phyloP scores from a whole-genome alignment of 371 early-diverging fungal species.

The Rhizopus stolonifer region DNA sequence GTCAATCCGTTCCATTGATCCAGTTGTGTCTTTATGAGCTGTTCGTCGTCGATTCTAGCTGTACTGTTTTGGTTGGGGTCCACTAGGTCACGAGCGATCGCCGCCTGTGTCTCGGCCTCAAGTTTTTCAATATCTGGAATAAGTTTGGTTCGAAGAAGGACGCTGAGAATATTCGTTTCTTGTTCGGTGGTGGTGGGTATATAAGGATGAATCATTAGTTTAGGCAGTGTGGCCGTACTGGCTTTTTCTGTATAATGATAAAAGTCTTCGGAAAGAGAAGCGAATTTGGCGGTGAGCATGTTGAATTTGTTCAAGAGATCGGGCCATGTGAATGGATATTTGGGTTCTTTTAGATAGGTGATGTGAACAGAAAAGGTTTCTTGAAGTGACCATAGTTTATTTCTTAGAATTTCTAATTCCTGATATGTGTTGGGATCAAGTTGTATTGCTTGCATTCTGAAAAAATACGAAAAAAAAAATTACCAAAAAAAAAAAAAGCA shows the following conservation, averaged over 20 bases:
- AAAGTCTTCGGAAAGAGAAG: constrained; percentile 51
- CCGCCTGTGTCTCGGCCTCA: constrained; percentile 54
- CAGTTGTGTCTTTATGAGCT: constrained; percentile 26
- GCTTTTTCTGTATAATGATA: constrained; percentile 43
- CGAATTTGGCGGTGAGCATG: constrained; percentile 63
- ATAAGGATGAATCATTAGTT: constrained; percentile 61
- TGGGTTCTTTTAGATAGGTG: constrained; percentile 45
- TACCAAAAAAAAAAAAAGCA: neutral
- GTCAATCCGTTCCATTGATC: constrained; percentile 37
- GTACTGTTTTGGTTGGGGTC: constrained; percentile 6
- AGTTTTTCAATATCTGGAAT: constrained; percentile 65
- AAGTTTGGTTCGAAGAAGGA: constrained; percentile 62
- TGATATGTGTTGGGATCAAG: constrained; percentile 60
- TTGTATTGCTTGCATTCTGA: constrained; percentile 15
- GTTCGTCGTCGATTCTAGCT: constrained; percentile 31
- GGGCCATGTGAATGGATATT: constrained; percentile 51
- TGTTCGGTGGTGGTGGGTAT: constrained; percentile 56
- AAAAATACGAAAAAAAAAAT: neutral
- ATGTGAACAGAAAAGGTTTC: constrained; percentile 56
- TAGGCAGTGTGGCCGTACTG: constrained; percentile 45
- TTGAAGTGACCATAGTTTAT: constrained; percentile 63
- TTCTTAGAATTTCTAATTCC: constrained; percentile 59
- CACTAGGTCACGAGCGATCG: constrained; percentile 40
- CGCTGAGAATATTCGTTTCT: constrained; percentile 59
- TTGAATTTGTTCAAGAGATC: constrained; percentile 70